Percentiles rank a stretch among this genome's conserved stretches.
Conservation (phyloP, 148 eudicot species). For the Persicaria tinctoria region DNA sequence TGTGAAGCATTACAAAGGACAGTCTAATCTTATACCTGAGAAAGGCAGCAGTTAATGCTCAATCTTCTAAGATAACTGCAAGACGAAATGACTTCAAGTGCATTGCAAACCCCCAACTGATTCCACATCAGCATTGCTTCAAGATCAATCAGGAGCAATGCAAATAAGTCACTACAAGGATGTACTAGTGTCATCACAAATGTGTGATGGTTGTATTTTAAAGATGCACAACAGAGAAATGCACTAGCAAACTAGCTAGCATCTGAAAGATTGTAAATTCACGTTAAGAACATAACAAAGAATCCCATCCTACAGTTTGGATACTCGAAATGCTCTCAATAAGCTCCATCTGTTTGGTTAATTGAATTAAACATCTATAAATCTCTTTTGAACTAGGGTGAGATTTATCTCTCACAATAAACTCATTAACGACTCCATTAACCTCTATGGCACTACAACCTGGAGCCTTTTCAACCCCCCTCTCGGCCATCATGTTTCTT, state of each 20-base stretch:
- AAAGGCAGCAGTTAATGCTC: background rate
- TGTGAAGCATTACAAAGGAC: background rate
- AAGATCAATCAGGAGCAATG: background rate
- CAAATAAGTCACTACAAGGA: background rate
- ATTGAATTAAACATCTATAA: conserved; percentile 31
- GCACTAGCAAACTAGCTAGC: background rate
- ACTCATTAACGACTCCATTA: conserved; percentile 34
- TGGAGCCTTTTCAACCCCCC: conserved; percentile 52
- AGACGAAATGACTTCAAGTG: background rate
- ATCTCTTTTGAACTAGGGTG: conserved; percentile 31
- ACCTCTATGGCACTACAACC: conserved; percentile 58
- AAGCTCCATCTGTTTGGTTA: conserved; percentile 37
- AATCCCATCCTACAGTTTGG: conserved; percentile 17
- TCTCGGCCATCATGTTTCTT: conserved; percentile 43
- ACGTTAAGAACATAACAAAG: conserved; percentile 11
- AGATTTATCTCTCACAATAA: conserved; percentile 34
- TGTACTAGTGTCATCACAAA: background rate
- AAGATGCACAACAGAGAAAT: conserved; percentile 1
- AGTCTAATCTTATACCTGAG: background rate
- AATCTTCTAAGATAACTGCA: background rate
- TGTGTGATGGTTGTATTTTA: background rate
- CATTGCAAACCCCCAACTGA: background rate
- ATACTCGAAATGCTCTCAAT: conserved; percentile 13
- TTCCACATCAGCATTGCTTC: background rate
- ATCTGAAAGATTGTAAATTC: background rate